Evolutionary conservation across 345 rosid genomes (phyloP).

Genomic region (Populus davidiana): DNA sequence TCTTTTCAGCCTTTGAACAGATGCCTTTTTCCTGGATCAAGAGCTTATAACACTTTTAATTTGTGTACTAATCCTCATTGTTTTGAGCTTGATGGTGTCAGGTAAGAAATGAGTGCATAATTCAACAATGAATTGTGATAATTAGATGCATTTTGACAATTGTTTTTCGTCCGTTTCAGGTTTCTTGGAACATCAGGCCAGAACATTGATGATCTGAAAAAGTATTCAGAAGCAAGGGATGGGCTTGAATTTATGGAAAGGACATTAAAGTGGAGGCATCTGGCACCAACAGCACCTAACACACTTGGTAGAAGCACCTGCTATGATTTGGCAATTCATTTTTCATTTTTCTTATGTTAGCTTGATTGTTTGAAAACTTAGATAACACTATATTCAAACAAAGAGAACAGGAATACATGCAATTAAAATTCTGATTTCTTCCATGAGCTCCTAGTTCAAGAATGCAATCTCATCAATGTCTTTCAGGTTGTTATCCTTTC

Average conservation of each 20-base stretch:
- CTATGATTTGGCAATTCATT: background rate
- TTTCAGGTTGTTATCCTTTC: slow-evolving; percentile 93
- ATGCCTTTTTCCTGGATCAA: slow-evolving; percentile 92
- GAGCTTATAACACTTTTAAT: slow-evolving; percentile 77
- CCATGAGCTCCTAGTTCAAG: slow-evolving; percentile 12
- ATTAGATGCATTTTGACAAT: background rate
- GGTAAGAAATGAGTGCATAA: slow-evolving; percentile 35
- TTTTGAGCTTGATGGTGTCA: slow-evolving; percentile 79
- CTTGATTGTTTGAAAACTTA: slow-evolving; percentile 7
- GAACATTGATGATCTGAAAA: slow-evolving; percentile 83
- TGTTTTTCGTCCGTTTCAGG: slow-evolving; percentile 29
- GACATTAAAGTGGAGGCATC: slow-evolving; percentile 92
- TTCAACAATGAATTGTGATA: background rate
- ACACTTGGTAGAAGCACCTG: slow-evolving; percentile 60
- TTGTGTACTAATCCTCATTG: slow-evolving; percentile 95
- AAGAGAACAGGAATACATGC: background rate
- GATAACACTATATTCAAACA: background rate
- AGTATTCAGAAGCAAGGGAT: slow-evolving; percentile 81
- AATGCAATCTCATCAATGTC: slow-evolving; percentile 3
- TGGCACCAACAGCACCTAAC: slow-evolving; percentile 96
- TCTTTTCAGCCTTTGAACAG: slow-evolving; percentile 72
- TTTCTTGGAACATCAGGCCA: slow-evolving; percentile 99
- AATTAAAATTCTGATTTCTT: background rate
- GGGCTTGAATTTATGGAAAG: slow-evolving; percentile 86
- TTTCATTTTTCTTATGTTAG: background rate